These are phyloP conservation scores for Carallia brachiata DNA, from an alignment of 345 rosid genomes.

Conservation along the genomic window DNA sequence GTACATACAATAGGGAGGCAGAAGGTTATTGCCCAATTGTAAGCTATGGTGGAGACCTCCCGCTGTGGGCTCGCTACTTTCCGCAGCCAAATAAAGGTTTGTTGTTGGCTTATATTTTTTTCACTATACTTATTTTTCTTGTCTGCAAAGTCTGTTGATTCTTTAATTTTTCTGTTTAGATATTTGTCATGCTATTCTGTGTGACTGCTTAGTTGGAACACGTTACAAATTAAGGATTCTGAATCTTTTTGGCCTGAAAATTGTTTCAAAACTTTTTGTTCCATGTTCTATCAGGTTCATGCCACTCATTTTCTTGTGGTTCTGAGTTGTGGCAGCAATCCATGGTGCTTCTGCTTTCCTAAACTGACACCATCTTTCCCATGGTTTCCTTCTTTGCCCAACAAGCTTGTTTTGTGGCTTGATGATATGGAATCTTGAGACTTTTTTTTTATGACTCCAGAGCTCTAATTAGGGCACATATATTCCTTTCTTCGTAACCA, in stretches of 20 bases:
- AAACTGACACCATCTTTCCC: no score
- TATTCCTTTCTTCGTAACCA: neutral
- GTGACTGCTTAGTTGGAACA: neutral
- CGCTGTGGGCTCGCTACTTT: constrained; percentile 97
- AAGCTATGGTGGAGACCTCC: constrained; percentile 88
- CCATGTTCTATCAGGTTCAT: neutral
- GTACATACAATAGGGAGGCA: constrained; percentile 98
- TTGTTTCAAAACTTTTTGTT: no score
- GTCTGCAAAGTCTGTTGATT: neutral
- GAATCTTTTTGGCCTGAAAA: no score
- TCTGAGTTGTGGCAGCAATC: no score
- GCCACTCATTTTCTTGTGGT: neutral
- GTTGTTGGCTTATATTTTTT: neutral
- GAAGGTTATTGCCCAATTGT: constrained; percentile 99
- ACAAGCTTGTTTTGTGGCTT: neutral
- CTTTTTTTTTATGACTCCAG: no score
- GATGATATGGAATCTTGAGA: neutral
- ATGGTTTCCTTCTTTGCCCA: no score
- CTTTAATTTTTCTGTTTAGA: neutral
- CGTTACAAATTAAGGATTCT: neutral
- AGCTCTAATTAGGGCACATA: neutral
- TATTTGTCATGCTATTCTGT: neutral
- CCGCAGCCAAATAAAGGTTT: constrained; percentile 93
- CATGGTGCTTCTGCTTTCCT: no score
- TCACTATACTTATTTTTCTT: no score